Percentiles rank a stretch among this genome's conserved stretches.
These are phyloP conservation scores for Trypanosoma rangeli DNA, from an alignment of 208 protist species.

Conservation along the genomic window DNA sequence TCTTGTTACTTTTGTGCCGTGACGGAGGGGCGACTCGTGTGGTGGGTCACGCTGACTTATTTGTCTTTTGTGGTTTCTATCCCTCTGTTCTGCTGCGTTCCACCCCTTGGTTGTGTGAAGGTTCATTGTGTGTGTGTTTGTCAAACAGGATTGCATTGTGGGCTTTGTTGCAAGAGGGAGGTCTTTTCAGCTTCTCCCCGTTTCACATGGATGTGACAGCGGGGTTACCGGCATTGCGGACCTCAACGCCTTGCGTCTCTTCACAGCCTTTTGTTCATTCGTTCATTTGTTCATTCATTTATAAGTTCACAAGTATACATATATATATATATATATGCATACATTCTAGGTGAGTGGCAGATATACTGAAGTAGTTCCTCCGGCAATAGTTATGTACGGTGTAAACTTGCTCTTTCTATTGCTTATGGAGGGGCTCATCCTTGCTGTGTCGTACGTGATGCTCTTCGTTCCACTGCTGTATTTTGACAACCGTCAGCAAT, in stretches of 20 bases:
- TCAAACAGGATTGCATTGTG: no score
- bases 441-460: conserved; percentile 38
- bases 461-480: conserved; percentile 52
- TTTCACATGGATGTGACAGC: no score
- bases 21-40: background rate
- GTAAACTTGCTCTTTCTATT: conserved; percentile 22
- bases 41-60: background rate
- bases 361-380: no score
- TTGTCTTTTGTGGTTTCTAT: background rate
- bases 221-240: no score
- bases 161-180: no score
- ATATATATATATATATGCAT: no score
- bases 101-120: background rate
- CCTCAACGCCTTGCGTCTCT: no score
- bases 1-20: background rate
- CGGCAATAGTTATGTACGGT: conserved; percentile 3
- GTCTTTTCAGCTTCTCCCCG: no score
- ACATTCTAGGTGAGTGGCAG: no score
- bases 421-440: conserved; percentile 28
- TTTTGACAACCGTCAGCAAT: conserved; percentile 16
- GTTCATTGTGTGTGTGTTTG: background rate
- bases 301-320: no score
- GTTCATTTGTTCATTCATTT: no score
- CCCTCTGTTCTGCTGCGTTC: background rate
- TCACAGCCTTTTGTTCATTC: no score